Evolutionary conservation across 495 filamentous ascomycete species (phyloP).

Genomic region (Xylaria curta): DNA sequence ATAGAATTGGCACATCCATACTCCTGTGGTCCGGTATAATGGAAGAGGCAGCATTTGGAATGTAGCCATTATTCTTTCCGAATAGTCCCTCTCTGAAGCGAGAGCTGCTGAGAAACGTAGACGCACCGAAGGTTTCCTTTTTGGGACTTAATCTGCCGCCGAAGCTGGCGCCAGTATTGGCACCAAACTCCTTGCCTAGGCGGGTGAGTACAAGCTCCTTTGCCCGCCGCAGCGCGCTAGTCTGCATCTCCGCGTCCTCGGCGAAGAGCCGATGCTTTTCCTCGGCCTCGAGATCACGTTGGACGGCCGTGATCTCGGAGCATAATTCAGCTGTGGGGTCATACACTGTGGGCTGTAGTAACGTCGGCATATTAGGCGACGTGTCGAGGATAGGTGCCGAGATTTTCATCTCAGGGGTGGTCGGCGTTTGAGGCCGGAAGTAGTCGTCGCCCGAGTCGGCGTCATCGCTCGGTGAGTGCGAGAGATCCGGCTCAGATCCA

Average conservation of each 20-base stretch:
- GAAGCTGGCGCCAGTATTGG: slow-evolving; percentile 14
- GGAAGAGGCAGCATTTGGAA: slow-evolving; percentile 22
- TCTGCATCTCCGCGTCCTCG: slow-evolving; percentile 49
- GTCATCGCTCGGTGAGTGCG: slow-evolving; percentile 46
- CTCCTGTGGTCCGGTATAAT: slow-evolving; percentile 41
- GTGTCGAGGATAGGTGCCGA: slow-evolving; percentile 55
- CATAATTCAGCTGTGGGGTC: slow-evolving; percentile 48
- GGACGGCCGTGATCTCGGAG: slow-evolving; percentile 49
- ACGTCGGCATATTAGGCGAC: slow-evolving; percentile 47
- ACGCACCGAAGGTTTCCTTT: slow-evolving; percentile 37
- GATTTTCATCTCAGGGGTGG: slow-evolving; percentile 38
- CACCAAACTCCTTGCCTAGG: slow-evolving; percentile 49
- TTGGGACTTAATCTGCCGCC: slow-evolving; percentile 24
- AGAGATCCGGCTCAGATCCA: slow-evolving; percentile 39
- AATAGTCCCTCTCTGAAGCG: slow-evolving; percentile 52
- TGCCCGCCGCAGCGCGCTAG: slow-evolving; percentile 50
- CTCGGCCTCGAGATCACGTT: slow-evolving; percentile 51
- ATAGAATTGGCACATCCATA: slow-evolving; percentile 59
- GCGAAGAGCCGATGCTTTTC: slow-evolving; percentile 44
- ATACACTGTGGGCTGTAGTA: slow-evolving; percentile 53
- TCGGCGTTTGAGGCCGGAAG: slow-evolving; percentile 45
- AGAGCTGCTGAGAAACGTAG: slow-evolving; percentile 38
- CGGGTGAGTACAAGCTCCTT: slow-evolving; percentile 54
- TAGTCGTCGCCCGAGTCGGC: slow-evolving; percentile 49
- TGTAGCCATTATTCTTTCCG: slow-evolving; percentile 44